A percentile compares a stretch with the other conserved stretches of the same genome.
Evolutionary conservation across 176 grass and related monocot genomes (phyloP).

Genomic region (Pontederia crassipes): DNA sequence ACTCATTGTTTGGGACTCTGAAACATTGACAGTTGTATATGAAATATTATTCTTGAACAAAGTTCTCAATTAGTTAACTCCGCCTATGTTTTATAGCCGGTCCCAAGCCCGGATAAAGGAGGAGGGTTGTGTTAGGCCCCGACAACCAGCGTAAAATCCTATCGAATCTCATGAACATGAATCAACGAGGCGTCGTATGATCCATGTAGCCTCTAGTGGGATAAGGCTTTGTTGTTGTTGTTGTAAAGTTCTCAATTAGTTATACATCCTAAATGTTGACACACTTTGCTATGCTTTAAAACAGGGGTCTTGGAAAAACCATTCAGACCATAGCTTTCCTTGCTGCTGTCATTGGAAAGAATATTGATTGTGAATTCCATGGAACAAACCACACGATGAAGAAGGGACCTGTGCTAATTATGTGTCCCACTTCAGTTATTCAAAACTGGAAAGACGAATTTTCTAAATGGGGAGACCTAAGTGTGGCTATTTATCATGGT

Average conservation of each 20-base stretch:
- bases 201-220: neutral
- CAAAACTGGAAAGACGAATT: constrained; percentile 96
- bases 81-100: no score
- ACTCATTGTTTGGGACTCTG: no score
- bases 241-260: neutral
- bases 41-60: neutral
- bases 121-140: no score
- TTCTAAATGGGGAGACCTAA: constrained; percentile 69
- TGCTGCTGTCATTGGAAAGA: constrained; percentile 57
- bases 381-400: constrained; percentile 19
- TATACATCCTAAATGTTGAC: neutral
- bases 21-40: no score
- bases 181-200: neutral
- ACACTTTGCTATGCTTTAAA: constrained; percentile 24
- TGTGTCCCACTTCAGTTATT: constrained; percentile 88
- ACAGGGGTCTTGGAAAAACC: constrained; percentile 91
- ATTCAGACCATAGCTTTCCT: constrained; percentile 95
- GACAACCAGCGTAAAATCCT: no score
- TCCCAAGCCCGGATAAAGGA: no score
- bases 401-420: constrained; percentile 56
- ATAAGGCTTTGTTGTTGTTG: neutral
- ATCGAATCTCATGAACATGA: neutral
- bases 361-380: constrained; percentile 30
- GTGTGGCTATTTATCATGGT: constrained; percentile 81
- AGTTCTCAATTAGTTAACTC: neutral